These are phyloP conservation scores for Neurospora crassa DNA, from an alignment of 2,329 filamentous ascomycete genomes.

Conservation along the genomic window DNA sequence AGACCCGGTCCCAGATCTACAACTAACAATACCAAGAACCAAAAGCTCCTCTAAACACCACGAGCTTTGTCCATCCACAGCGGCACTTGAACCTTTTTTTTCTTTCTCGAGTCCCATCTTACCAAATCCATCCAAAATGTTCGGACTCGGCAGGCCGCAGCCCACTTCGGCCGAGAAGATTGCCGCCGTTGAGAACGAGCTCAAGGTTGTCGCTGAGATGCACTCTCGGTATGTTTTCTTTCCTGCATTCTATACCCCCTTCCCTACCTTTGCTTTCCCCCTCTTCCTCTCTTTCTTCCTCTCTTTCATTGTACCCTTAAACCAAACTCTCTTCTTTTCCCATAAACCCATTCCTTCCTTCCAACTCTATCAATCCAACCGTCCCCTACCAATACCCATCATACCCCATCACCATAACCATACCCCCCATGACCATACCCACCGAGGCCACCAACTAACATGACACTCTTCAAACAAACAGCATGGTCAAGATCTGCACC, in stretches of 20 bases:
- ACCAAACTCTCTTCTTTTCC: too few species aligned
- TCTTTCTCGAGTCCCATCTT: not conserved
- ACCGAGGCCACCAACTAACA: not conserved
- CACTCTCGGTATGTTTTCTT: conserved; percentile 70
- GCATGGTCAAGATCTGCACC: conserved; percentile 79
- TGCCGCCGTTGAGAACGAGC: conserved; percentile 88
- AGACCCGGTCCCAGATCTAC: not conserved
- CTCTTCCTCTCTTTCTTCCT: not conserved
- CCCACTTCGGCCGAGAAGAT: conserved; percentile 96
- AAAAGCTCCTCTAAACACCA: not conserved
- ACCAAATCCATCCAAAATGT: conserved; percentile 19
- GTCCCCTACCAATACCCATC: not conserved
- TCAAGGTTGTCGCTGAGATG: conserved; percentile 96
- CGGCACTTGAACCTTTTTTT: not conserved
- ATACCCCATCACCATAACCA: not conserved
- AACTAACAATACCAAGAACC: not conserved
- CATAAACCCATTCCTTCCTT: not conserved
- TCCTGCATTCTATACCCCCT: not conserved
- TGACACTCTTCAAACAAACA: conserved; percentile 24
- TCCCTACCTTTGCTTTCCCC: not conserved
- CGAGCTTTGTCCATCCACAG: not conserved
- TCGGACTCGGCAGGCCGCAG: conserved; percentile 54
- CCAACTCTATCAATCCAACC: not conserved
- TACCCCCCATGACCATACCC: not conserved
- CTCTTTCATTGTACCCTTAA: not conserved